Evolutionary conservation across 2,329 filamentous ascomycete genomes (phyloP), one percentile per base, ranked within the genome.

Genomic region (Arthroderma sp.): DNA sequence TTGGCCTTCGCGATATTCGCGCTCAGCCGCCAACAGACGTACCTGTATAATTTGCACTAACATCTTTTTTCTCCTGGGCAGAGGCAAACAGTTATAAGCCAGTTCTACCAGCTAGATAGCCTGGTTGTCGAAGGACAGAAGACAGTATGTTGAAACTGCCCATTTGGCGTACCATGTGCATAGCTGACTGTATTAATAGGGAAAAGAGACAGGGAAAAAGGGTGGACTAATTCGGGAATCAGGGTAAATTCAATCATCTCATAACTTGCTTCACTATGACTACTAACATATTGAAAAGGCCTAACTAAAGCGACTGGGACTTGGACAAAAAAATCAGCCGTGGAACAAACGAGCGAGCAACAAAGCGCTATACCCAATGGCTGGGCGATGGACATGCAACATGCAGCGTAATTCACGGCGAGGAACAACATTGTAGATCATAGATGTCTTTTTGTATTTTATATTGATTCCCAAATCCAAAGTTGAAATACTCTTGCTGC

Each of bases 21-120:
- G 8, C 32, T 34, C 32, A 3, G 8, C 3, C 32, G 8, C 32
- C 15, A 38, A 2, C 9, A 38, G 15, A 3, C 15, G 11, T 34
- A 38, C 2, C 8, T 22, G 37, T 38, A 44, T 15, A 28, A 33
- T 41, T 29, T 34, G n/a, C 11, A 22, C 15, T 22, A 22, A 22
- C 15, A 3, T 43, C 15, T 32, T 30, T 42, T 3, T 8, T 36
- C 30, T 42, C 38, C 37, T 29, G 5, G 11, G 56, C 69, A 96
- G 91, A 82, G 91, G 62, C 91, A 96, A 82, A 93, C 89, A 7
- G 75, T 91, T 42, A 78, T 98, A 59, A 93, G 87, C 61, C 85
- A 94, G 62, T 96, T 96, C 68, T 96, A 86, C 69, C 84, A 95
- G 67, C 66, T 93, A 50, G 88, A 96, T 60, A 75, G 80, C 59